Conservation (phyloP, 2,329 filamentous ascomycete species). For the Ascosphaera apis region DNA sequence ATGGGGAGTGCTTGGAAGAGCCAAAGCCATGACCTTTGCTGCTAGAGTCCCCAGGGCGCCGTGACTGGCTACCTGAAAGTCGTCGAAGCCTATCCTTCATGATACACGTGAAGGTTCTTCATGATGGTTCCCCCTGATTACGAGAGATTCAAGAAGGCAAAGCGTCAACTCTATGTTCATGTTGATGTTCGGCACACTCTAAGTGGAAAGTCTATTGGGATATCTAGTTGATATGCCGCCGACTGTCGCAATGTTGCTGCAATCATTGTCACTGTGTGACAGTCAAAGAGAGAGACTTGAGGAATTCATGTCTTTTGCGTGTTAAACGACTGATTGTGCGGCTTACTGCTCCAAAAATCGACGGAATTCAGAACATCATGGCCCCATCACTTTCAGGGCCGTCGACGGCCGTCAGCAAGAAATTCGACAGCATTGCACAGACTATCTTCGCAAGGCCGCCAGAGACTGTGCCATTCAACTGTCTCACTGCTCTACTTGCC, state of each 20-base stretch:
- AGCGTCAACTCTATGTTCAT: neutral
- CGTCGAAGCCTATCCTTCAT: neutral
- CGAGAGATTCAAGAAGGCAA: neutral
- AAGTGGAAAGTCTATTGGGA: neutral
- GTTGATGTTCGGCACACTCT: neutral
- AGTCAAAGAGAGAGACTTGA: too few relatives aligned
- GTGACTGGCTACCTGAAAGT: neutral
- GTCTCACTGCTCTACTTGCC: constrained; percentile 56
- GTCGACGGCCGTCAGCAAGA: neutral
- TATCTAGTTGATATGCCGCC: neutral
- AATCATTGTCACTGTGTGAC: too few relatives aligned
- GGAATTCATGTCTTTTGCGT: too few relatives aligned
- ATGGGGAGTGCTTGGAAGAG: too few relatives aligned
- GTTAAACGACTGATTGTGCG: neutral
- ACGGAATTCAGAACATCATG: neutral
- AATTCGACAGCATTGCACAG: neutral
- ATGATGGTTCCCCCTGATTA: neutral
- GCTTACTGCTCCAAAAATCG: neutral
- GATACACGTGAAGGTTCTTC: neutral
- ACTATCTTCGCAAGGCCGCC: neutral
- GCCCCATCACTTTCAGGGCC: neutral
- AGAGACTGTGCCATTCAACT: constrained; percentile 42
- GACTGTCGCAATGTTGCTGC: too few relatives aligned
- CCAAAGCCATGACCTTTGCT: too few relatives aligned
- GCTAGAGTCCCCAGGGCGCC: neutral